These are phyloP conservation scores for Fragilaria crotonensis DNA, from an alignment of 108 stramenopile genomes.

Conservation along the genomic window DNA sequence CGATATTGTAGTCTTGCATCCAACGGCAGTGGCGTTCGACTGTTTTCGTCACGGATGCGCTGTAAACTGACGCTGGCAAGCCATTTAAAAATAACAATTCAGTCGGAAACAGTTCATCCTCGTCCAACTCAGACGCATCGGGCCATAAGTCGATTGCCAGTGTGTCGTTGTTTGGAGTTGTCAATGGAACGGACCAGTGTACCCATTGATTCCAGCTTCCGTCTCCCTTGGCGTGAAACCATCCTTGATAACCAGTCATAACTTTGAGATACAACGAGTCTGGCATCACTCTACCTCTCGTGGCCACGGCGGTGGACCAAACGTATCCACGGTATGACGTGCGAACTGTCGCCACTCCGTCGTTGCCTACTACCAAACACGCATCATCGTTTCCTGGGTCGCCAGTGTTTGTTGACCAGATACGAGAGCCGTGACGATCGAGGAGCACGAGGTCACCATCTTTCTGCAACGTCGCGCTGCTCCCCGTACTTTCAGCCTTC, in stretches of 20 bases:
- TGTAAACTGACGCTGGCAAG: conserved; percentile 19
- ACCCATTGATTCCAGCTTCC: conserved; percentile 27
- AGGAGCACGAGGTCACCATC: not conserved
- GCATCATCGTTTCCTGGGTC: no score
- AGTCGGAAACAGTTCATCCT: conserved; percentile 21
- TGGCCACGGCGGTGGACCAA: no score
- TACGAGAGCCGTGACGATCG: not conserved
- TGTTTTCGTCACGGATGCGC: conserved; percentile 15
- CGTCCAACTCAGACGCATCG: conserved; percentile 22
- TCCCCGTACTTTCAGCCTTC: no score
- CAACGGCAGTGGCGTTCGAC: conserved; percentile 36
- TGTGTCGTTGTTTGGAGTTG: conserved; percentile 9
- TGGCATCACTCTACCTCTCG: no score
- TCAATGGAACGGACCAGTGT: conserved; percentile 18
- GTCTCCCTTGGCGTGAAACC: conserved; percentile 32
- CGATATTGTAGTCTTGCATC: conserved; percentile 34
- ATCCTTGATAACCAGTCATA: conserved; percentile 37
- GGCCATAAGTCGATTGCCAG: conserved; percentile 30
- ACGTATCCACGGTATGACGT: no score
- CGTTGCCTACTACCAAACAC: no score
- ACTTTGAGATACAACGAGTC: not conserved
- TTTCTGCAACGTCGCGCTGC: no score
- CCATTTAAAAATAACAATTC: conserved; percentile 21
- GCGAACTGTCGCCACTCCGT: no score
- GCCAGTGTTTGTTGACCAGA: no score